phyloP scores from a whole-genome alignment of 805 yeast species.

The Candida odintsovae region DNA sequence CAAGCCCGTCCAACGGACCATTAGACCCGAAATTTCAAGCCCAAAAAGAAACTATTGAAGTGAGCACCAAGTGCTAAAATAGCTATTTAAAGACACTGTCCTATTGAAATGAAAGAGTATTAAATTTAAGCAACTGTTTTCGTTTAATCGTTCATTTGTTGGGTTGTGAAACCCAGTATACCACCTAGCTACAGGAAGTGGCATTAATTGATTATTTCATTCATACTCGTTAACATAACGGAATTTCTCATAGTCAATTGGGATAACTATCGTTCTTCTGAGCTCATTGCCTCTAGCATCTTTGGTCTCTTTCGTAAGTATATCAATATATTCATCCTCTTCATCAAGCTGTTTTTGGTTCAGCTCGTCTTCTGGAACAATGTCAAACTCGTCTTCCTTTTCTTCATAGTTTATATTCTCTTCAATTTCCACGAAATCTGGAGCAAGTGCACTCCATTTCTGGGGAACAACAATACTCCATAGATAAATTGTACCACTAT shows the following conservation, averaged over 20 bases:
- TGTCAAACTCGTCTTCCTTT: constrained; percentile 87
- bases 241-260: constrained; percentile 34
- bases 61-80: not conserved
- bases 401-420: constrained; percentile 87
- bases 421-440: constrained; percentile 92
- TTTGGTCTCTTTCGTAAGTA: constrained; percentile 50
- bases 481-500: constrained; percentile 71
- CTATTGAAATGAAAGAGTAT: too few relatives aligned
- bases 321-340: constrained; percentile 66
- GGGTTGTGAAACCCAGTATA: too few relatives aligned
- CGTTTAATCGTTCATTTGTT: not conserved
- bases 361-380: constrained; percentile 60
- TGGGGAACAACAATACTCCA: constrained; percentile 85
- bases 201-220: too few relatives aligned
- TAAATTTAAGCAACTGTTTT: too few relatives aligned
- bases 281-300: constrained; percentile 73
- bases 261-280: constrained; percentile 54
- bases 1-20: too few relatives aligned
- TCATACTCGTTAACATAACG: not conserved
- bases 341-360: constrained; percentile 55
- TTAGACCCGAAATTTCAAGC: not conserved
- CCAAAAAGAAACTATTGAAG: not conserved
- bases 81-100: too few relatives aligned
- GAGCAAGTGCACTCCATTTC: constrained; percentile 95
- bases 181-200: too few relatives aligned